Evolutionary conservation across 345 rosid species (phyloP).

Genomic region (Eucalyptus cladocalyx): DNA sequence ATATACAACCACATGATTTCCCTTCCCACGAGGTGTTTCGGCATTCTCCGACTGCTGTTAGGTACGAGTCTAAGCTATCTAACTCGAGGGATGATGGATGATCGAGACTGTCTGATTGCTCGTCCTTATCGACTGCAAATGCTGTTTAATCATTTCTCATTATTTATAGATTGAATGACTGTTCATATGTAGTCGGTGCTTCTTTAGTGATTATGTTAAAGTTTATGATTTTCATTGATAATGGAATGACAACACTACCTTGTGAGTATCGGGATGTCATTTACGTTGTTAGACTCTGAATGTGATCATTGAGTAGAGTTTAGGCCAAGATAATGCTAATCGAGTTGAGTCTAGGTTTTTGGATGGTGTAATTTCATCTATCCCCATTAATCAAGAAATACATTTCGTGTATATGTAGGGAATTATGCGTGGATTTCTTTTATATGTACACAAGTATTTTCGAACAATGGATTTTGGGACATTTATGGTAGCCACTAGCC

Average conservation of each 20-base stretch:
- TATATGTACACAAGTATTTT: neutral
- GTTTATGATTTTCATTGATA: neutral
- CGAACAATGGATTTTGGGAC: neutral
- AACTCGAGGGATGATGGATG: neutral
- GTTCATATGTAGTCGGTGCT: neutral
- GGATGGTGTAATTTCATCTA: neutral
- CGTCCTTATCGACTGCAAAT: neutral
- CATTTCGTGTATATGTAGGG: neutral
- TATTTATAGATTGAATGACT: neutral
- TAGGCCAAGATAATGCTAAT: neutral
- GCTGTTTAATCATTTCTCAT: neutral
- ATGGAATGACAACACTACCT: neutral
- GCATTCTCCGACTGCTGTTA: neutral
- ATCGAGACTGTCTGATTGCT: neutral
- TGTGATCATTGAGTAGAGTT: neutral
- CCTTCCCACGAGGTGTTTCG: neutral
- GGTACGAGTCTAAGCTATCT: neutral
- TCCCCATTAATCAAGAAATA: neutral
- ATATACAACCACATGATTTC: neutral
- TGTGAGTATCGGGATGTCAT: neutral
- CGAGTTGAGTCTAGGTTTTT: neutral
- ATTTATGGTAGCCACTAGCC: neutral
- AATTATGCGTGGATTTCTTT: neutral
- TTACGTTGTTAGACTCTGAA: rapidly evolving
- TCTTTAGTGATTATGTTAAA: neutral